Percentiles rank a stretch among this genome's conserved stretches.
Evolutionary conservation across 2,329 filamentous ascomycete genomes (phyloP).

Genomic region (Calonectria pseudoturangicola): DNA sequence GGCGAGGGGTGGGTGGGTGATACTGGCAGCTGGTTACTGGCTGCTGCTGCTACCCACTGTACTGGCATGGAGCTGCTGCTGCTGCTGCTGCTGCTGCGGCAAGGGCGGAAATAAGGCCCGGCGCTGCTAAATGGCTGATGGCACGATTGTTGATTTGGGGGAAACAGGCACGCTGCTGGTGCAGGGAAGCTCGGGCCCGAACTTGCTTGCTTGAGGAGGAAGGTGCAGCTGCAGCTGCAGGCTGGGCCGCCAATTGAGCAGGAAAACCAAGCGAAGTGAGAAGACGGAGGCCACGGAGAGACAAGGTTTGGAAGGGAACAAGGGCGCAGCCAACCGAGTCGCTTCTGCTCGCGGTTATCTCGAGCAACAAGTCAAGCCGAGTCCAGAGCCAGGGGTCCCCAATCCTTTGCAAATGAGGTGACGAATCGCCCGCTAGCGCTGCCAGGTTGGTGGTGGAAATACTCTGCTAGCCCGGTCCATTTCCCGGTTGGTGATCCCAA

Average conservation of each 20-base stretch:
- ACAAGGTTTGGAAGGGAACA: conserved; percentile 24
- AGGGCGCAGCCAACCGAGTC: not conserved
- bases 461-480: conserved; percentile 6
- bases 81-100: not conserved
- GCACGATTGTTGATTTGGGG: conserved; percentile 1
- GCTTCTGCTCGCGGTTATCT: conserved; percentile 22
- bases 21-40: no score
- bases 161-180: conserved; percentile 4
- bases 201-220: conserved; percentile 21
- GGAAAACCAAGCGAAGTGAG: not conserved
- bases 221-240: conserved; percentile 11
- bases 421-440: conserved; percentile 23
- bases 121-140: conserved; percentile 1
- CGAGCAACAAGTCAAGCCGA: conserved; percentile 18
- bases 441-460: conserved; percentile 26
- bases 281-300: conserved; percentile 16
- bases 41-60: no score
- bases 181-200: conserved; percentile 12
- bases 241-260: not conserved
- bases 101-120: conserved; percentile 21
- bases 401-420: conserved; percentile 24
- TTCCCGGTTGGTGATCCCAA: conserved; percentile 21
- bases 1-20: not conserved
- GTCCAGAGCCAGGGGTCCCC: conserved; percentile 11
- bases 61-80: no score